These are phyloP conservation scores for Aspergillus oerlinghausenensis DNA, from an alignment of 2,329 filamentous ascomycete genomes.

Conservation along the genomic window DNA sequence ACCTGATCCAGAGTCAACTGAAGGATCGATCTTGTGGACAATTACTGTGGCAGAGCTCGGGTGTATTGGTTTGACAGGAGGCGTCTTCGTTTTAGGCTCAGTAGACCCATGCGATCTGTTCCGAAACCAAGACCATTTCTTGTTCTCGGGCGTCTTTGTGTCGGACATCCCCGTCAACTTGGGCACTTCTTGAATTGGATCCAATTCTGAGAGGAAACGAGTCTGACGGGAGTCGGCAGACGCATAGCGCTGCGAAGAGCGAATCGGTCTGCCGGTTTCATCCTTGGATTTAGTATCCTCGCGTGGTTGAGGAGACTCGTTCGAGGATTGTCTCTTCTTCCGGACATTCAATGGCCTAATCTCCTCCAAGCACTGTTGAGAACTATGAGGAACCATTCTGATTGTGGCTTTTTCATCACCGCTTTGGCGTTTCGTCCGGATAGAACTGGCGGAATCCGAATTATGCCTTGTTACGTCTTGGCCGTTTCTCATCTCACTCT, in stretches of 20 bases:
- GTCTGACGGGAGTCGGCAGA: slow-evolving; percentile 22
- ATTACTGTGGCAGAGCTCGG: slow-evolving; percentile 23
- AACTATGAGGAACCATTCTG: slow-evolving; percentile 53
- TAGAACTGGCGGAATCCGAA: slow-evolving; percentile 5
- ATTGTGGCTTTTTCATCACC: slow-evolving; percentile 45
- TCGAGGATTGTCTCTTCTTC: slow-evolving; percentile 33
- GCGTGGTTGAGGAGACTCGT: slow-evolving; percentile 2
- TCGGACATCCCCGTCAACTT: slow-evolving; percentile 27
- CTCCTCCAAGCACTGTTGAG: slow-evolving; percentile 40
- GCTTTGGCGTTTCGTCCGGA: slow-evolving; percentile 7
- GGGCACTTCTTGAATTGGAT: slow-evolving; percentile 41
- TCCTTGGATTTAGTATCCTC: slow-evolving; percentile 2
- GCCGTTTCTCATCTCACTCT: slow-evolving; percentile 9
- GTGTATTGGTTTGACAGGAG: slow-evolving; percentile 20
- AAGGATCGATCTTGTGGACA: slow-evolving; percentile 21
- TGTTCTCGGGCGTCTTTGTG: slow-evolving; percentile 24
- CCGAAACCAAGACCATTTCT: slow-evolving; percentile 47
- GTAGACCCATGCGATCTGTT: slow-evolving; percentile 25
- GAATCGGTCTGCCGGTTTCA: background rate
- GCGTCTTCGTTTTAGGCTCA: slow-evolving; percentile 17
- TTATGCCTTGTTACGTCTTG: slow-evolving; percentile 4
- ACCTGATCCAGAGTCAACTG: slow-evolving; percentile 6
- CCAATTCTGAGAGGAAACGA: slow-evolving; percentile 30
- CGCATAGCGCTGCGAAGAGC: slow-evolving; percentile 4
- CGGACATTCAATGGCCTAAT: slow-evolving; percentile 54